phyloP scores from a whole-genome alignment of 257 asterid genomes.

The Misopates orontium region DNA sequence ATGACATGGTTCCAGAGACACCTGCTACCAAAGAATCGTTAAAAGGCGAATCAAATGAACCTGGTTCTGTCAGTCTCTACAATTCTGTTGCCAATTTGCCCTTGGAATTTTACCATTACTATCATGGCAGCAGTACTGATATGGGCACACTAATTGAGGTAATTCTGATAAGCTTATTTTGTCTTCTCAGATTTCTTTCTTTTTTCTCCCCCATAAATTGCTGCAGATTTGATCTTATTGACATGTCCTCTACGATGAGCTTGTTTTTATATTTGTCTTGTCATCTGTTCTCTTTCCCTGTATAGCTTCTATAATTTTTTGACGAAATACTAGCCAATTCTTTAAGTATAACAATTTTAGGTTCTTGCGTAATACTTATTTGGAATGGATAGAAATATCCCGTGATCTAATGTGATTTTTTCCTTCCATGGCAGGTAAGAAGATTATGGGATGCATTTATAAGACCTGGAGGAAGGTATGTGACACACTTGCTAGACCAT shows the following conservation, averaged over 20 bases:
- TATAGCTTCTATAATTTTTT: neutral
- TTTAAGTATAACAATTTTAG: neutral
- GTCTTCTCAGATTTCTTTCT: conserved; percentile 20
- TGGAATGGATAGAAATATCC: conserved; percentile 12
- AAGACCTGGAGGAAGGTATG: conserved; percentile 93
- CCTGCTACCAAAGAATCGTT: conserved; percentile 39
- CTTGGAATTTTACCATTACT: conserved; percentile 91
- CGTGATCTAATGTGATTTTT: conserved; percentile 21
- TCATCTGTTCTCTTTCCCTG: neutral
- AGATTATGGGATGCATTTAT: conserved; percentile 91
- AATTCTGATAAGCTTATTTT: conserved; percentile 16
- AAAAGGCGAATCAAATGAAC: conserved; percentile 33
- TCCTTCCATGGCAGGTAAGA: conserved; percentile 65
- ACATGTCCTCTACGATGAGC: neutral
- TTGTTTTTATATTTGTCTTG: conserved; percentile 3
- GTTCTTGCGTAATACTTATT: neutral
- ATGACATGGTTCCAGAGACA: conserved; percentile 27
- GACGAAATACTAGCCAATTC: conserved; percentile 5
- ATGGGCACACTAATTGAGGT: conserved; percentile 98
- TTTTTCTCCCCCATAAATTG: neutral
- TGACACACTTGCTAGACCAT: conserved; percentile 1
- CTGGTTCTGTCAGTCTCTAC: conserved; percentile 45
- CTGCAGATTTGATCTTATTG: no score
- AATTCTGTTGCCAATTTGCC: conserved; percentile 68
- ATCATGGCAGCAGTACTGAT: conserved; percentile 90